Evolutionary conservation across 768 basidiomycete species (phyloP).

Genomic region (Xanthoconium stramineum): DNA sequence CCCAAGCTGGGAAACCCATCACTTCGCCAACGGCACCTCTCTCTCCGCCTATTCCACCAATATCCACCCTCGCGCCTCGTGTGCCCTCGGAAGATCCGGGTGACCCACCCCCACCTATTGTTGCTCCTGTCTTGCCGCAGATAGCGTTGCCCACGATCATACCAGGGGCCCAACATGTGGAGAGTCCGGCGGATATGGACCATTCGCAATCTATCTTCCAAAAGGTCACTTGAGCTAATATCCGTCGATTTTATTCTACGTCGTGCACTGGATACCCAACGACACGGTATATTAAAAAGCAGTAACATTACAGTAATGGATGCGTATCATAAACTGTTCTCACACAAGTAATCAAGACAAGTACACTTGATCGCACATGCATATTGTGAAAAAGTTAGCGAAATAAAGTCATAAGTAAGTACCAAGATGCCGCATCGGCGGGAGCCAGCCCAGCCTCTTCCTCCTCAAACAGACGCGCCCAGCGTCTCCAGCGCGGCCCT

Average conservation of each 20-base stretch:
- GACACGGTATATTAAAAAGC: not conserved
- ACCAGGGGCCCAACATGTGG: constrained; percentile 20
- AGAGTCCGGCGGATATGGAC: constrained; percentile 32
- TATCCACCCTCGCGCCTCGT: constrained; percentile 17
- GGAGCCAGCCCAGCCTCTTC: constrained; percentile 4
- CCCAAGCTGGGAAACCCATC: not conserved
- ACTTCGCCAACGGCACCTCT: not conserved
- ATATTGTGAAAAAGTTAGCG: not conserved
- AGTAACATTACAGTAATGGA: not conserved
- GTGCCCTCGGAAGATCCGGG: not conserved
- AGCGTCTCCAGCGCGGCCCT: constrained; percentile 67
- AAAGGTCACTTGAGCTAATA: not conserved
- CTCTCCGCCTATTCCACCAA: constrained; percentile 19
- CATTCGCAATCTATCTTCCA: constrained; percentile 11
- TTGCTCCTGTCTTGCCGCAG: constrained; percentile 10
- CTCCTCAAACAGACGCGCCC: constrained; percentile 41
- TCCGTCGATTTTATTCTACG: not conserved
- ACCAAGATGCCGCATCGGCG: not conserved
- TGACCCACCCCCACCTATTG: not conserved
- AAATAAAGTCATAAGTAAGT: constrained; percentile 7
- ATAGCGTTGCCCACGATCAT: constrained; percentile 20
- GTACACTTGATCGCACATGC: not conserved
- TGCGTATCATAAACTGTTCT: not conserved
- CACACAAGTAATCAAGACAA: not conserved
- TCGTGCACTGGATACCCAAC: constrained; percentile 1